phyloP scores from a whole-genome alignment of 495 filamentous ascomycete species.

The Neurospora sp. region DNA sequence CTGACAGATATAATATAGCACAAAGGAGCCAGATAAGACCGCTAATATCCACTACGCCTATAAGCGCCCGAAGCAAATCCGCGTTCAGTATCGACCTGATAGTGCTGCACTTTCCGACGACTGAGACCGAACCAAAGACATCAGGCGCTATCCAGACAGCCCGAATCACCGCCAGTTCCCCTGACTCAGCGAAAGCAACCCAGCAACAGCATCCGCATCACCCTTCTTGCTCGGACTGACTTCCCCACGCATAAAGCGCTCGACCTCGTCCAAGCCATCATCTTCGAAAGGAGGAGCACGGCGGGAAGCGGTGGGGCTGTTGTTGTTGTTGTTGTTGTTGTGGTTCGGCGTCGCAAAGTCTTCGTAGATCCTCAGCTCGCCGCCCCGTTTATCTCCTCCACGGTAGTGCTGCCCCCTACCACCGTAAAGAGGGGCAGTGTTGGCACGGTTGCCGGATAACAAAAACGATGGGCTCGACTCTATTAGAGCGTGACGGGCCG shows the following conservation, averaged over 20 bases:
- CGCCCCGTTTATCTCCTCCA: not conserved
- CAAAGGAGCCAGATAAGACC: not conserved
- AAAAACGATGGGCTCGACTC: slow-evolving; percentile 17
- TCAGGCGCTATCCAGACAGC: not conserved
- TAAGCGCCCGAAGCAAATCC: not conserved
- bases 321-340: not conserved
- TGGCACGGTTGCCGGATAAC: slow-evolving; percentile 16
- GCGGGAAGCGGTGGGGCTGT: not conserved
- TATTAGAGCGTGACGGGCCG: slow-evolving; percentile 19
- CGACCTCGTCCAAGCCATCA: slow-evolving; percentile 41
- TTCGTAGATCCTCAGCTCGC: slow-evolving; percentile 30
- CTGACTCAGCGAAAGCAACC: slow-evolving; percentile 60
- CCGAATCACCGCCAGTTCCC: slow-evolving; percentile 40
- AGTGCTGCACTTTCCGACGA: too few relatives aligned
- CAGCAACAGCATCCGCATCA: slow-evolving; percentile 71
- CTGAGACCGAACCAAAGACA: too few relatives aligned
- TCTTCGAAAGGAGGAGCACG: slow-evolving; percentile 6
- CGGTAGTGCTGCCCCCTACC: not conserved
- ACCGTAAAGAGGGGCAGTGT: slow-evolving; percentile 20
- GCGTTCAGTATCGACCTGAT: not conserved
- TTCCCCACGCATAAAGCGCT: slow-evolving; percentile 55
- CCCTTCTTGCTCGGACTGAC: slow-evolving; percentile 49
- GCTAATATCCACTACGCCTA: not conserved
- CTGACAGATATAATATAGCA: not conserved
- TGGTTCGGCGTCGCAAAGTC: slow-evolving; percentile 13